Percentiles rank a stretch among this genome's conserved stretches.
These are phyloP conservation scores for Globisporangium recalcitrans DNA, from an alignment of 352 stramenopile species.

Conservation along the genomic window DNA sequence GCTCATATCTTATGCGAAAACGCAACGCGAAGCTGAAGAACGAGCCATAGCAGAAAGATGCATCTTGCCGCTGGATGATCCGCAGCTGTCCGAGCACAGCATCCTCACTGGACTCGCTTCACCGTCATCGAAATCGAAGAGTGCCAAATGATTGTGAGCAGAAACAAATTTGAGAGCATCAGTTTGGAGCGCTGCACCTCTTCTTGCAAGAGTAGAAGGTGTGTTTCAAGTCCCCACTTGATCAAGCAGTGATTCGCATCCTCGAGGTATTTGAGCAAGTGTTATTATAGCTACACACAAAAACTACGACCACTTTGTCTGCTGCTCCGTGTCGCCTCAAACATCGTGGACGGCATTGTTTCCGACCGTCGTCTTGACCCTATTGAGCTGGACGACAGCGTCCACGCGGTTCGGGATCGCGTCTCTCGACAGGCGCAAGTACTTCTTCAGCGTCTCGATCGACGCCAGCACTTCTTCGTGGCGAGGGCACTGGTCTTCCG, in stretches of 20 bases:
- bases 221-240: background rate
- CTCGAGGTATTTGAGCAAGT: slow-evolving; percentile 7
- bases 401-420: slow-evolving; percentile 46
- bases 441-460: slow-evolving; percentile 67
- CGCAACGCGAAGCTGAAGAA: slow-evolving; percentile 66
- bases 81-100: background rate
- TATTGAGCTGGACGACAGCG: slow-evolving; percentile 67
- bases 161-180: background rate
- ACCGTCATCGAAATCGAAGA: background rate
- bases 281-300: slow-evolving; percentile 1
- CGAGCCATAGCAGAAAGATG: slow-evolving; percentile 66
- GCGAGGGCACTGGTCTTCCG: slow-evolving; percentile 45
- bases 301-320: background rate
- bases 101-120: background rate
- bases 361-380: slow-evolving; percentile 51
- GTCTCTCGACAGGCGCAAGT: slow-evolving; percentile 58
- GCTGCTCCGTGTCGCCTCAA: slow-evolving; percentile 7
- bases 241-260: background rate
- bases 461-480: slow-evolving; percentile 51
- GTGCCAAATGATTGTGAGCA: background rate
- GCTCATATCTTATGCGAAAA: slow-evolving; percentile 64
- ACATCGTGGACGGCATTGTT: slow-evolving; percentile 28
- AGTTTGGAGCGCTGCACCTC: background rate
- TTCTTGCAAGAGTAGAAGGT: background rate
- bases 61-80: slow-evolving; percentile 39